Conservation (phyloP, 2,329 filamentous ascomycete genomes). For the Penicillium sp. region DNA sequence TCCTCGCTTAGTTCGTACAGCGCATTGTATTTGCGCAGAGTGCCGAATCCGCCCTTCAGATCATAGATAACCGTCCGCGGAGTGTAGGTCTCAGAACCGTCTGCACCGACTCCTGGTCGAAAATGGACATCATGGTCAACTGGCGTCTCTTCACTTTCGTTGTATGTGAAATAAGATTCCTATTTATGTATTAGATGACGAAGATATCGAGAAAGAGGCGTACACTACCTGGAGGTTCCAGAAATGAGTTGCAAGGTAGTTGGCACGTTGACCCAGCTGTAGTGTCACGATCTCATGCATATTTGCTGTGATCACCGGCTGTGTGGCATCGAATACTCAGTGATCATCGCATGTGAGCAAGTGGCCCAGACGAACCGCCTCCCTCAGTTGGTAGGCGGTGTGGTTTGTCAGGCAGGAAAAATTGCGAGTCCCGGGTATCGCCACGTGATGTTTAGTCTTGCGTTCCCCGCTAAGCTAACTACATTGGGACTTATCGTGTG, state of each 20-base stretch:
- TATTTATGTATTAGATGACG: slow-evolving; percentile 38
- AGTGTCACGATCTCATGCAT: slow-evolving; percentile 97
- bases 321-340: not conserved
- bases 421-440: not conserved
- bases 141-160: slow-evolving; percentile 61
- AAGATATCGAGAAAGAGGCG: not conserved
- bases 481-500: not conserved
- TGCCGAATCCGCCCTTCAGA: slow-evolving; percentile 88
- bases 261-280: slow-evolving; percentile 88
- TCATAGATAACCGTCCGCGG: slow-evolving; percentile 93
- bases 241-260: slow-evolving; percentile 92
- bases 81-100: slow-evolving; percentile 87
- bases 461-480: slow-evolving; percentile 1
- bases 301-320: slow-evolving; percentile 1
- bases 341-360: not conserved
- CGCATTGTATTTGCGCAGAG: slow-evolving; percentile 80
- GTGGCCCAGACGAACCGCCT: slow-evolving; percentile 12
- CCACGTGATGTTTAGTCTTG: slow-evolving; percentile 21
- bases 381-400: not conserved
- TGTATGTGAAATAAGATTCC: slow-evolving; percentile 98
- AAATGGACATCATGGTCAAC: slow-evolving; percentile 88
- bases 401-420: not conserved
- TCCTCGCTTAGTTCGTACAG: slow-evolving; percentile 66
- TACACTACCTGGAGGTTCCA: slow-evolving; percentile 84
- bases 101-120: slow-evolving; percentile 73